Conservation (phyloP, 192 early-diverging fungal species). For the Linnemannia zychae region DNA sequence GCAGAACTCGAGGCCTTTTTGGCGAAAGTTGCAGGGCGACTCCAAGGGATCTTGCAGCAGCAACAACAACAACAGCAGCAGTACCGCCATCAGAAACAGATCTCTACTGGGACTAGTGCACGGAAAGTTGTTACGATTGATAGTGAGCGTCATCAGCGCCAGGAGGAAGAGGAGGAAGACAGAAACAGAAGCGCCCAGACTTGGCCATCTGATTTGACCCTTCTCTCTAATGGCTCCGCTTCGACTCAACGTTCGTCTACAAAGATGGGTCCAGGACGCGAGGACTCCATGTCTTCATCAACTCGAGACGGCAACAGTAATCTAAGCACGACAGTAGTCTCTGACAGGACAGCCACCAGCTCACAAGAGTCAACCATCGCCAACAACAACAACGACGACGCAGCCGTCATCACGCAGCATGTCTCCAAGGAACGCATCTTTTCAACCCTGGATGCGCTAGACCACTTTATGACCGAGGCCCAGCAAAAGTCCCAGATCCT, state of each 20-base stretch:
- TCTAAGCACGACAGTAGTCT: background rate
- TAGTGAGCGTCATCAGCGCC: background rate
- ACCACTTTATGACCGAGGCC: conserved; percentile 38
- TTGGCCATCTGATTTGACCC: conserved; percentile 22
- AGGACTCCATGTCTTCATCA: conserved; percentile 19
- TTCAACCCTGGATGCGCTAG: conserved; percentile 47
- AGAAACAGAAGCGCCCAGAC: conserved; percentile 12
- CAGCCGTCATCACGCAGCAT: background rate
- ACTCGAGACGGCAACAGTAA: conserved; percentile 11
- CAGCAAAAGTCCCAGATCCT: conserved; percentile 42
- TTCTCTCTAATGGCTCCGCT: conserved; percentile 6
- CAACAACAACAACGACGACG: background rate
- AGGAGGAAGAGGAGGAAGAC: background rate
- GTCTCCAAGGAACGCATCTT: conserved; percentile 28
- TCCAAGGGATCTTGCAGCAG: conserved; percentile 28
- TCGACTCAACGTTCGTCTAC: background rate
- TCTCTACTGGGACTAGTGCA: background rate
- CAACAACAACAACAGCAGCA: conserved; percentile 25
- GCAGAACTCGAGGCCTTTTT: conserved; percentile 22
- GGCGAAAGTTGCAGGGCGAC: conserved; percentile 6
- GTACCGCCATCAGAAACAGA: conserved; percentile 2
- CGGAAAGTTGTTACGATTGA: background rate
- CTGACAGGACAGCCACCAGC: background rate
- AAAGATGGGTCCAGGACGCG: background rate
- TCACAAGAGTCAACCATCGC: background rate